Conservation (phyloP, 108 stramenopile genomes). For the Cyclostephanos invisitatus region DNA sequence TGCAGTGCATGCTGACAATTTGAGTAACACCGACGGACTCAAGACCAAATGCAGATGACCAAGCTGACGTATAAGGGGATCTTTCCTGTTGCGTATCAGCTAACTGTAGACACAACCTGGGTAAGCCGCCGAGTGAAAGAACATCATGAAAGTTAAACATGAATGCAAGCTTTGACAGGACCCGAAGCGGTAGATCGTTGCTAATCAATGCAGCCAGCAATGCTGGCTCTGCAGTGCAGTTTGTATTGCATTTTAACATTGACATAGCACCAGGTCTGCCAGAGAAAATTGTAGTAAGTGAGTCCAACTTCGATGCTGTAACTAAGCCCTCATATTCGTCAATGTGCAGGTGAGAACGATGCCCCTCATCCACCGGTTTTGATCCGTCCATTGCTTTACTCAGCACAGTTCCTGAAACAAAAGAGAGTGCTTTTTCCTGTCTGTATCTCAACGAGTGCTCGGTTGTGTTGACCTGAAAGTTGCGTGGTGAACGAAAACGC, state of each 20-base stretch:
- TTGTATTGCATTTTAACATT: constrained; percentile 29
- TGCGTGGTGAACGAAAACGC: neutral
- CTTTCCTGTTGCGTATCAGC: constrained; percentile 47
- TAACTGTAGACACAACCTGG: constrained; percentile 81
- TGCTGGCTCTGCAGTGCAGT: constrained; percentile 29
- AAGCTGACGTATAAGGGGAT: constrained; percentile 68
- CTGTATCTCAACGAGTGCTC: constrained; percentile 84
- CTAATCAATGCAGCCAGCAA: constrained; percentile 59
- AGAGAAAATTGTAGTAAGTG: constrained; percentile 65
- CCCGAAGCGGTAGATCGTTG: constrained; percentile 70
- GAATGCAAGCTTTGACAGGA: constrained; percentile 76
- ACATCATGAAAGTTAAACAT: constrained; percentile 96
- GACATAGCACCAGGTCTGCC: constrained; percentile 80
- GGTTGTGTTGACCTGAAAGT: constrained; percentile 83
- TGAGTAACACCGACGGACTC: constrained; percentile 97
- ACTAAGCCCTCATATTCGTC: constrained; percentile 13
- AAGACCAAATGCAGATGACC: constrained; percentile 87
- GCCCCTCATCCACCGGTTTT: constrained; percentile 67
- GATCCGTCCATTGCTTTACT: constrained; percentile 51
- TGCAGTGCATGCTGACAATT: constrained; percentile 85
- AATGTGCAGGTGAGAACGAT: constrained; percentile 23
- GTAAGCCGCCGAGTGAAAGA: constrained; percentile 62
- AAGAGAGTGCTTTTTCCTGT: constrained; percentile 72
- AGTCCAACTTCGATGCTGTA: constrained; percentile 23
- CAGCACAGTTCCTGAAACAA: constrained; percentile 74